Base-by-base conservation (phyloP, 148 eudicot genomes). In the Chenopodium album region DNA sequence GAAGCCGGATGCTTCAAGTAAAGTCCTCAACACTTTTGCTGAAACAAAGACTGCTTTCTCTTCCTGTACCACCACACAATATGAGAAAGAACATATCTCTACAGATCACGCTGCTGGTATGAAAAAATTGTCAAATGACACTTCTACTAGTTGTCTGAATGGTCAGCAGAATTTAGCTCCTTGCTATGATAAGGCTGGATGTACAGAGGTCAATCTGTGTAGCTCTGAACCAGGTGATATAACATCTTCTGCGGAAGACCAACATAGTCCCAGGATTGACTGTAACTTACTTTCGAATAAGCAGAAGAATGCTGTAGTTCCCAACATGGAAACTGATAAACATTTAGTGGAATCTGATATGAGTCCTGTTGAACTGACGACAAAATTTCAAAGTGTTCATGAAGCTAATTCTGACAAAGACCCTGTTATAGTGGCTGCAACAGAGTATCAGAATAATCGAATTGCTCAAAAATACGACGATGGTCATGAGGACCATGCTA, bases 31-130 rank as follows among this genome's bases (percentile, higher is more conserved):
- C 77, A 74, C 69, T 76, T 78, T 84, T 76, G 71, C 83, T 32
- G 85, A 84, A 85, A 73, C 47, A 48, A 82, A 63, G 72, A 80
- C 75, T 81, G 71, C 76, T 76, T 83, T 85, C 71, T 82, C 91
- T 84, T 77, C 85, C 71, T 32, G 78, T 69, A 78, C 59, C 77
- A 79, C 70, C 83, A 82, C 84, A 76, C 86, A 82, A 80, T 75
- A 78, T 82, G 90, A 72, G 78, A 84, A 66, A 41, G 47, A 83
- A 68, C 78, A 78, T 68, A 74, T 82, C 54, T 75, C 75, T 71
- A 23, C 73, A 56, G 88, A 80, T 72, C 74, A 83, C 50, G 71
- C 75, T 82, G 47, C 75, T 75, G 79, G 56, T 56, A 63, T 54
- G 19, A 34, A 74, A 76, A 77, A 78, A 75, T 52, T 60, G 54